Conservation (phyloP, 352 stramenopile species). For the Globisporangium uncinulatum region DNA sequence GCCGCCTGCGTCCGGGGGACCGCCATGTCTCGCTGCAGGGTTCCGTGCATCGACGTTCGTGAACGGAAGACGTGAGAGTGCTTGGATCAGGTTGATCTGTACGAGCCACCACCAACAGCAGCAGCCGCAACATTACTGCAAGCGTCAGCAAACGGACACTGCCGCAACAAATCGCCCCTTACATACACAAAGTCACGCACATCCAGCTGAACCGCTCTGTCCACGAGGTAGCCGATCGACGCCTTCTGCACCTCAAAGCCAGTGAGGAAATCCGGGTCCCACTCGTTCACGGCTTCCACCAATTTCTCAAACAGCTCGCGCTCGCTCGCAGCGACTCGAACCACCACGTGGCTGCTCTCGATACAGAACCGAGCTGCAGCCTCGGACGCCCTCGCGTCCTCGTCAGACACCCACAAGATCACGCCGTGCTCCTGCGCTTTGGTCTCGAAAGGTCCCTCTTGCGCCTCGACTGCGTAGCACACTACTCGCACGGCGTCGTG, state of each 20-base stretch:
- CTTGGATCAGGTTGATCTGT: slow-evolving; percentile 71
- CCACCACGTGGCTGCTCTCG: slow-evolving; percentile 24
- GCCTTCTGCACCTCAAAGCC: slow-evolving; percentile 86
- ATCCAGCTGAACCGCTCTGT: slow-evolving; percentile 50
- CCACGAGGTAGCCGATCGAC: slow-evolving; percentile 75
- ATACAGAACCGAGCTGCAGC: slow-evolving; percentile 26
- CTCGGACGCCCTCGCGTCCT: slow-evolving; percentile 13
- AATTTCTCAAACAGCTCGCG: slow-evolving; percentile 49
- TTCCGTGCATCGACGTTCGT: slow-evolving; percentile 53
- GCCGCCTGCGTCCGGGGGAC: slow-evolving; percentile 8
- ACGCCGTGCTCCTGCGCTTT: slow-evolving; percentile 54
- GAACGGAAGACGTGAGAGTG: slow-evolving; percentile 51
- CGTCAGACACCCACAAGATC: slow-evolving; percentile 25
- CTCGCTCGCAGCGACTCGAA: slow-evolving; percentile 39
- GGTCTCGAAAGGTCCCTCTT: slow-evolving; percentile 49
- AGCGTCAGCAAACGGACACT: not conserved
- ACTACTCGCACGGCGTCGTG: slow-evolving; percentile 57
- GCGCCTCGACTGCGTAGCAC: slow-evolving; percentile 63
- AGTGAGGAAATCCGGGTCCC: slow-evolving; percentile 87
- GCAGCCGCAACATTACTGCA: not conserved
- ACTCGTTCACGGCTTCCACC: slow-evolving; percentile 45
- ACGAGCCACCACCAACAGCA: not conserved
- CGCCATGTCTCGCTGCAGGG: slow-evolving; percentile 15
- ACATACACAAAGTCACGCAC: slow-evolving; percentile 19
- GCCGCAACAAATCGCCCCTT: not conserved